Evolutionary conservation across 2,329 filamentous ascomycete species (phyloP).

Genomic region (Monascus ruber): DNA sequence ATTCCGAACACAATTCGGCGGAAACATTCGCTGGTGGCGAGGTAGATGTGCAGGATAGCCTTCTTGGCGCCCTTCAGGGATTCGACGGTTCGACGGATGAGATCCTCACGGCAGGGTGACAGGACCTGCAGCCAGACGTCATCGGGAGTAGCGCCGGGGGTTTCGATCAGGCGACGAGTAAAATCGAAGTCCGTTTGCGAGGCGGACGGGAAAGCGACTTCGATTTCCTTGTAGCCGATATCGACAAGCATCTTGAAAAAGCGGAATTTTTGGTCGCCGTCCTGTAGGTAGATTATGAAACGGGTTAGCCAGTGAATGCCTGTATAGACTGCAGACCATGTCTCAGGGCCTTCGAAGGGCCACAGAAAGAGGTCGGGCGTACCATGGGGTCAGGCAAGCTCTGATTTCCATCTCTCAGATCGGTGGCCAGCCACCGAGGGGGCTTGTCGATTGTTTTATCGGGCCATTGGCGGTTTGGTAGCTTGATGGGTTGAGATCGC

Average conservation of each 20-base stretch:
- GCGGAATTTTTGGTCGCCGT: conserved; percentile 84
- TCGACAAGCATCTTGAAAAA: conserved; percentile 93
- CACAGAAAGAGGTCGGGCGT: conserved; percentile 7
- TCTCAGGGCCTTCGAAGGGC: neutral
- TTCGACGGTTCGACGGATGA: conserved; percentile 82
- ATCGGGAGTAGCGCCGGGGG: conserved; percentile 69
- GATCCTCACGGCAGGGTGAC: conserved; percentile 79
- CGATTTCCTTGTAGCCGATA: conserved; percentile 94
- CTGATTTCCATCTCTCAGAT: conserved; percentile 88
- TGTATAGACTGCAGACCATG: neutral
- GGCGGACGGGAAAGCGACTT: conserved; percentile 88
- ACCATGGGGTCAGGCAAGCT: conserved; percentile 89
- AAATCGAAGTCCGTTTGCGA: conserved; percentile 96
- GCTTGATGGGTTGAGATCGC: conserved; percentile 34
- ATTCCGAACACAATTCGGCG: conserved; percentile 82
- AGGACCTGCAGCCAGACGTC: conserved; percentile 90
- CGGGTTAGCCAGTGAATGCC: neutral
- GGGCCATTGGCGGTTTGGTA: conserved; percentile 60
- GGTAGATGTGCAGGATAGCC: conserved; percentile 88
- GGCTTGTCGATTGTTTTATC: conserved; percentile 70
- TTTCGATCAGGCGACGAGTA: conserved; percentile 74
- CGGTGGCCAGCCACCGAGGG: conserved; percentile 81
- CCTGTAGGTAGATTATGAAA: conserved; percentile 40
- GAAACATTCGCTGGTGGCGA: conserved; percentile 94
- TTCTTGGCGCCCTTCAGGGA: conserved; percentile 83